phyloP scores from a whole-genome alignment of 805 yeast genomes.

The Candida nemodendra region DNA sequence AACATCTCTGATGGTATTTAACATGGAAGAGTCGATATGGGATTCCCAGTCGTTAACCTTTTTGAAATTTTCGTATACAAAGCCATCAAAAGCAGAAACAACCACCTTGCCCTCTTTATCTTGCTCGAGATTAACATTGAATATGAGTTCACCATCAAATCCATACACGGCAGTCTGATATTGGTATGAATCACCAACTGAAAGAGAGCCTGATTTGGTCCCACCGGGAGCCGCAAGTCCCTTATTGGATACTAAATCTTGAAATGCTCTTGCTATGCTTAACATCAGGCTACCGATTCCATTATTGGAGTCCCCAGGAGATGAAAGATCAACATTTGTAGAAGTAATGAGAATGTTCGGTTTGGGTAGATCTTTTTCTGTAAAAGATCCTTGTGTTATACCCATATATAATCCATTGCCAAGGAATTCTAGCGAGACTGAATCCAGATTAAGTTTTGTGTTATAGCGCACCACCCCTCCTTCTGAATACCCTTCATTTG shows the following conservation, averaged over 20 bases:
- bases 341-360: conserved; percentile 10
- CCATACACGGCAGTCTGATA: conserved; percentile 15
- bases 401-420: conserved; percentile 22
- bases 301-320: not conserved
- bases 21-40: not conserved
- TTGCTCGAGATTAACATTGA: conserved; percentile 13
- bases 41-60: conserved; percentile 7
- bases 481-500: not conserved
- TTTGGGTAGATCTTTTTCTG: not conserved
- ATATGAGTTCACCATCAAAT: conserved; percentile 11
- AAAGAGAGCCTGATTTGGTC: not conserved
- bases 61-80: conserved; percentile 6
- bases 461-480: conserved; percentile 2
- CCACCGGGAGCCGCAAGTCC: not conserved
- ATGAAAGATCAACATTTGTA: conserved; percentile 1
- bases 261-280: conserved; percentile 9
- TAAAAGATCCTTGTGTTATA: not conserved
- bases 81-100: not conserved
- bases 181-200: conserved; percentile 8
- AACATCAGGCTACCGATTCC: conserved; percentile 5
- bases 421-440: conserved; percentile 8
- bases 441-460: conserved; percentile 3
- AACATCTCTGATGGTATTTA: not conserved
- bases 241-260: not conserved
- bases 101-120: conserved; percentile 3